These are phyloP conservation scores for Mycocentrospora acerina DNA, from an alignment of 2,329 filamentous ascomycete species.

Conservation along the genomic window DNA sequence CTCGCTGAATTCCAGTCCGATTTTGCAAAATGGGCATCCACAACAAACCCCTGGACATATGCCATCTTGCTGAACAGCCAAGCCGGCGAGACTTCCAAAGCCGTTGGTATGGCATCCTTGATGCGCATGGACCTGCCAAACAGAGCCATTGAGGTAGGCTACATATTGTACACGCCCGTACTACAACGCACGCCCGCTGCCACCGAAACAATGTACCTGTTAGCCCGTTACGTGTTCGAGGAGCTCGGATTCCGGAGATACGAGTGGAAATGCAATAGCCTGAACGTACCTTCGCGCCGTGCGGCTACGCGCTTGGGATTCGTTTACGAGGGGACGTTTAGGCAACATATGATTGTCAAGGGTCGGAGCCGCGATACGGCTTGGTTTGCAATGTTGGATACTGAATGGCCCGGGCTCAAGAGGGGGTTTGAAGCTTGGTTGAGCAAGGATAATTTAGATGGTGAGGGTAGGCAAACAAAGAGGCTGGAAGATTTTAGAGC, in stretches of 20 bases:
- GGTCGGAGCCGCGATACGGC: conserved; percentile 60
- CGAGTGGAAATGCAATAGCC: conserved; percentile 65
- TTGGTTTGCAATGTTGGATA: conserved; percentile 61
- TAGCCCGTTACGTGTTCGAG: conserved; percentile 58
- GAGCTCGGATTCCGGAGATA: conserved; percentile 56
- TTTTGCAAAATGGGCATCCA: conserved; percentile 7
- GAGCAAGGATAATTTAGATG: conserved; percentile 57
- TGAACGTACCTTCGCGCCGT: conserved; percentile 56
- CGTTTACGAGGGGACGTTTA: conserved; percentile 59
- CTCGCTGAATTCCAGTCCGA: background rate
- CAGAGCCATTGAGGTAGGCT: conserved; percentile 59
- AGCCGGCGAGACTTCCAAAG: background rate
- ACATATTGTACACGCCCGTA: conserved; percentile 52
- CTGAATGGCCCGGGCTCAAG: conserved; percentile 58
- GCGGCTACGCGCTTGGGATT: conserved; percentile 63
- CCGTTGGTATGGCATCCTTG: conserved; percentile 36
- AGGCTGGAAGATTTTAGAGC: conserved; percentile 45
- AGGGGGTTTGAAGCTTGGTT: conserved; percentile 58
- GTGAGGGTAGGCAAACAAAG: conserved; percentile 53
- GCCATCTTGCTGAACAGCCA: conserved; percentile 5
- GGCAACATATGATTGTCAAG: conserved; percentile 63
- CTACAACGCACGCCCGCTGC: conserved; percentile 58
- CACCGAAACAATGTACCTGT: conserved; percentile 60
- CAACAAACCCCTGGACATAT: conserved; percentile 16
- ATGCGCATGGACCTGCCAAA: conserved; percentile 43